Percentiles rank a stretch among this genome's conserved stretches.
These are phyloP conservation scores for Euryodendron excelsum DNA, from an alignment of 148 eudicot genomes.

Conservation along the genomic window DNA sequence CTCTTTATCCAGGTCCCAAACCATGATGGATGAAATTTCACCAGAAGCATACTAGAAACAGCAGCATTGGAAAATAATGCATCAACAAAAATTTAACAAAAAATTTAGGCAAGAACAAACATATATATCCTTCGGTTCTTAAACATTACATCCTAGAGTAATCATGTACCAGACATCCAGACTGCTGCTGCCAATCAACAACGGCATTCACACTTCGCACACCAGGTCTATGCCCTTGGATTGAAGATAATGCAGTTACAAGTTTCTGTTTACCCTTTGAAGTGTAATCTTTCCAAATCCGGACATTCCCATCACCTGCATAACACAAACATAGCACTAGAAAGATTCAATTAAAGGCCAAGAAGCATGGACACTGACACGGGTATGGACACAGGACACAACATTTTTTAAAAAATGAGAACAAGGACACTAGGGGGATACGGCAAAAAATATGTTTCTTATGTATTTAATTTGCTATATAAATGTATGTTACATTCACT, in stretches of 20 bases:
- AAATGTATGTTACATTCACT: no score
- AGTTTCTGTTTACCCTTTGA: conserved; percentile 69
- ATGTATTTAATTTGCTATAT: no score
- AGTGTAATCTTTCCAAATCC: conserved; percentile 89
- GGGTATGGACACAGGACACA: no score
- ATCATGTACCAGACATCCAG: conserved; percentile 77
- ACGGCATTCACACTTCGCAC: conserved; percentile 61
- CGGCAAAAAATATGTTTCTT: no score
- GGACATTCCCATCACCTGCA: conserved; percentile 86
- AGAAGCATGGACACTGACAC: no score
- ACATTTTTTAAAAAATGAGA: no score
- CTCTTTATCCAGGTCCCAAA: conserved; percentile 97
- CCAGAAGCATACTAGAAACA: conserved; percentile 69
- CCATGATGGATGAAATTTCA: conserved; percentile 64
- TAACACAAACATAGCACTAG: background rate
- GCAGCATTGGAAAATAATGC: conserved; percentile 8
- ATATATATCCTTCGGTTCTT: background rate
- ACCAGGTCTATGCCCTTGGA: conserved; percentile 73
- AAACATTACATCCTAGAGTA: background rate
- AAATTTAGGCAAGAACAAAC: background rate
- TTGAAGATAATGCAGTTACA: conserved; percentile 88
- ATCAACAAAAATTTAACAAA: background rate
- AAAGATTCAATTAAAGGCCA: background rate
- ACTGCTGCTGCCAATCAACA: conserved; percentile 99
- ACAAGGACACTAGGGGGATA: no score